Evolutionary conservation across 441 rosid genomes (phyloP), one percentile per base, ranked within the genome.

Genomic region (Capsella rubella): DNA sequence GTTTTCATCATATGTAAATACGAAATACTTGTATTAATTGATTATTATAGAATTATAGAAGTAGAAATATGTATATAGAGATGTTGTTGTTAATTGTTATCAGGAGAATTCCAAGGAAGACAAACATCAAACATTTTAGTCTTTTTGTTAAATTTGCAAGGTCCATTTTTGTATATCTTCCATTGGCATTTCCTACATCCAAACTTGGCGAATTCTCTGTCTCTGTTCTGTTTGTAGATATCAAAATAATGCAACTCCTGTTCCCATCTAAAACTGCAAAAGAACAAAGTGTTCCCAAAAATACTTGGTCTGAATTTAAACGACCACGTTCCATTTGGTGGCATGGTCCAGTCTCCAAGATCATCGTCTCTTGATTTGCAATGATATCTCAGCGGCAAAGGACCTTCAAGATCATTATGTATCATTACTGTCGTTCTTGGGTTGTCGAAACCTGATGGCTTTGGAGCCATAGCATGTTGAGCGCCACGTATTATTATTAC

Each of bases 361-460:
- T 64, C 58, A 29, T 64, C 70, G 3, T 73, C 29, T 45, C 1
- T 56, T 46, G 59, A 73, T 28, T 37, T 37, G 35, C 71, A 73
- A 34, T 47, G 58, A 15, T 45, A 64, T 27, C 4, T 3, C 34
- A 56, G 5, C 0, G 6, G 31, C n/a, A 35, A 1, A 11, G 1
- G 0, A 45, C 37, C 51, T 12, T 40, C 65, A 56, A 73, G 65
- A 46, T 46, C 64, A 35, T 64, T 73, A 5, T 5, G 5, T 34
- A 73, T 73, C 50, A 67, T 51, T 28, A 67, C 71, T 4, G 71
- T 72, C 34, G 75, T 71, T 32, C 11, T 71, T 71, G 52, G 75
- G 27, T 40, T 71, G 31, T 29, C 27, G n/a, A 64, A 18, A 32
- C 54, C 54, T 10, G 51, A 0, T 71, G 67, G 25, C 25, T 21